Evolutionary conservation across 768 basidiomycete species (phyloP).

Genomic region (Suillus plorans): DNA sequence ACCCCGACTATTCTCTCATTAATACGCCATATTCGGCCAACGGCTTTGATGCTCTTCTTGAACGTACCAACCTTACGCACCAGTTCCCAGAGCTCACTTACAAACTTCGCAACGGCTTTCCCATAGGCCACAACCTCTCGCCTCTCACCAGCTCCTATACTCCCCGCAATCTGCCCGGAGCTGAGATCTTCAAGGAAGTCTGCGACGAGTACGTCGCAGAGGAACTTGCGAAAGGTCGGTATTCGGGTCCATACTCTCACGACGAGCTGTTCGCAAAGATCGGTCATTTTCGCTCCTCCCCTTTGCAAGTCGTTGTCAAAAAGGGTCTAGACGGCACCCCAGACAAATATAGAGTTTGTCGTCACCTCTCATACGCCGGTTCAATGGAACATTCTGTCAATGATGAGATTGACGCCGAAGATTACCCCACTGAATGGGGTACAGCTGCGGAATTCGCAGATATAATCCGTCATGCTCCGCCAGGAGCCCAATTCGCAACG

Average conservation of each 20-base stretch:
- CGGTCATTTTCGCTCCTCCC: neutral
- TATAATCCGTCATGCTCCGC: too few species aligned
- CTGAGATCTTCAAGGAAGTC: too few species aligned
- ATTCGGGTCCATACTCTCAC: neutral
- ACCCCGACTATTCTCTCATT: too few species aligned
- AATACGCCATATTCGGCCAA: too few species aligned
- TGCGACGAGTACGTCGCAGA: neutral
- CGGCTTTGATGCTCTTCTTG: too few species aligned
- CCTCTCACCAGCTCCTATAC: neutral
- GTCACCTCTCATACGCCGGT: neutral
- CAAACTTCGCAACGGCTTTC: too few species aligned
- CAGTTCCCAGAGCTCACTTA: too few species aligned
- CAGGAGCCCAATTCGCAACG: too few species aligned
- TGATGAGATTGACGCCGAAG: neutral
- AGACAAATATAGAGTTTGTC: neutral
- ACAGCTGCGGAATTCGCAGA: neutral
- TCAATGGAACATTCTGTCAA: neutral
- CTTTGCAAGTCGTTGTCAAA: neutral
- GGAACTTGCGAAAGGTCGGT: neutral
- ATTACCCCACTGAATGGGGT: too few species aligned
- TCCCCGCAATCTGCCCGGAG: fast-evolving
- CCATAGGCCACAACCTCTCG: neutral
- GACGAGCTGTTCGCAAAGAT: neutral
- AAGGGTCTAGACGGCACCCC: neutral
- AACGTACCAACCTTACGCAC: too few species aligned